phyloP scores from a whole-genome alignment of 345 rosid genomes.

The Arabidopsis thaliana region DNA sequence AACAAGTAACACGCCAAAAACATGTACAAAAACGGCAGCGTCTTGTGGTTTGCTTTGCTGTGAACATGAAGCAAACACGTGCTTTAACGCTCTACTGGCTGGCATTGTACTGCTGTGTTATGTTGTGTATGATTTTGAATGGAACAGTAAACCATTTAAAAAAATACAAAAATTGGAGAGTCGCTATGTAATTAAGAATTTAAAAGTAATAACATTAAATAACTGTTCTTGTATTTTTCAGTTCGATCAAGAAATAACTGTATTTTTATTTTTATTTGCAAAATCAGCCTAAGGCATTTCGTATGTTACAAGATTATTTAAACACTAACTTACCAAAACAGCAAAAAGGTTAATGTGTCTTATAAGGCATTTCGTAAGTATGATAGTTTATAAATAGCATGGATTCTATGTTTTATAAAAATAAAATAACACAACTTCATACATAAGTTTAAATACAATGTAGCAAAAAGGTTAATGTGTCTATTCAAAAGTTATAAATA shows the following conservation, averaged over 20 bases:
- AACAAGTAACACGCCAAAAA: neutral
- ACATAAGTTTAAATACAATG: too few relatives aligned
- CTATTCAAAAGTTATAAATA: neutral
- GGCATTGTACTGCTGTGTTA: slow-evolving; percentile 7
- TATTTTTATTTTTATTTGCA: neutral
- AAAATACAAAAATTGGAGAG: neutral
- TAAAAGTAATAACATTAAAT: neutral
- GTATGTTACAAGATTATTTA: neutral
- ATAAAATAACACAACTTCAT: too few relatives aligned
- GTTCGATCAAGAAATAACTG: too few relatives aligned
- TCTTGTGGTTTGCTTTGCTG: neutral
- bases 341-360: neutral
- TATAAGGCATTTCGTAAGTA: too few relatives aligned
- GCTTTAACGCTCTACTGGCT: slow-evolving; percentile 5
- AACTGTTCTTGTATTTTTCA: too few relatives aligned
- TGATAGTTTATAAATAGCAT: too few relatives aligned
- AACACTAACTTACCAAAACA: neutral
- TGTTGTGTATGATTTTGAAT: slow-evolving; percentile 16
- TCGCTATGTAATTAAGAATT: neutral
- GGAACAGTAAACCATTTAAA: neutral
- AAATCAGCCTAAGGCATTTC: neutral
- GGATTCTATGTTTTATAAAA: too few relatives aligned
- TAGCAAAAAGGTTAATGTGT: neutral
- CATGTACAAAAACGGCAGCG: neutral
- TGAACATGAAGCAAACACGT: slow-evolving; percentile 24